Base-by-base conservation (phyloP, 2,329 filamentous ascomycete genomes). In the Aspergillus sp. region DNA sequence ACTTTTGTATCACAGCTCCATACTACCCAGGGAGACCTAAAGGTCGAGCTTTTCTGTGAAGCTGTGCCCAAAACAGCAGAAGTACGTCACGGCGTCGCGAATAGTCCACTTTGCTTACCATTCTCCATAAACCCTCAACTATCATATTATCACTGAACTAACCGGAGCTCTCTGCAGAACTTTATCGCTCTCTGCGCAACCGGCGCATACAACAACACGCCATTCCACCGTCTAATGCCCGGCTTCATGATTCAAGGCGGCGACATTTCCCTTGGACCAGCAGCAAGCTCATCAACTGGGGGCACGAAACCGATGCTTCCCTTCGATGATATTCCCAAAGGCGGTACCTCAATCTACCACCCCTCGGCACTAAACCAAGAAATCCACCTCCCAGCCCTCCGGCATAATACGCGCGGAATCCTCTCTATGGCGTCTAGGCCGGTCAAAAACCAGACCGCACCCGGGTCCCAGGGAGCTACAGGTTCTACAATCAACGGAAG, bases 21-120 rank as follows among this genome's bases (percentile, higher is more conserved):
- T 76, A 99, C 95, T 50, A 90, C 87, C 51, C 84, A 89, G 53
- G 95, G 95, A 72, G 89, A 95, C 76, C 83, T 99, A 73, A 99
- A 98, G 79, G 85, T 98, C 68, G 95, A 98, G 76, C 82, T 99
- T 65, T 98, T 97, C 79, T 98, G 93, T 80, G 91, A 97, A 74
- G 88, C 90, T 66, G 91, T 96, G 33, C 95, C 95, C 62, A 93
- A 93, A 75, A 96, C 95, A 0, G 89, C 92, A 62, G 90, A 96
- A 79, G 89, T 89, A 78, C 56, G 78, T 66, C 27, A 24, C 14
- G 6, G 27, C 5, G 11, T 12, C 50, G 50, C 17, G 19, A 35
- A 12, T 5, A 17, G 15, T 4, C 4, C 4, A 27, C n/a, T 2
- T 19, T 11, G 19, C 23, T 14, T 19, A 9, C 33, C 11, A 27